A percentile compares a stretch with the other conserved stretches of the same genome.
Evolutionary conservation across 2,329 filamentous ascomycete genomes (phyloP).

Genomic region (Endoconidiophora laricicola): DNA sequence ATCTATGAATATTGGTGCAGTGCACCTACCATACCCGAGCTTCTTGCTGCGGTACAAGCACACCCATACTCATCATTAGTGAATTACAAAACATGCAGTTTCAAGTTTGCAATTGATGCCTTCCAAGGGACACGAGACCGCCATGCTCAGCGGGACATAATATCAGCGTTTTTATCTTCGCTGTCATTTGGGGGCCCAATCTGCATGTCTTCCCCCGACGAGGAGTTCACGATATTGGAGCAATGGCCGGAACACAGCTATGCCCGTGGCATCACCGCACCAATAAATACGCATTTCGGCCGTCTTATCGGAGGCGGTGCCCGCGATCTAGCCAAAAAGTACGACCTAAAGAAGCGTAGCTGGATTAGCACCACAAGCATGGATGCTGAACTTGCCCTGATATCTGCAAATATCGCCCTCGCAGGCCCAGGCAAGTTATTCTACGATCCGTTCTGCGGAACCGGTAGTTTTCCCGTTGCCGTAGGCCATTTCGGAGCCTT

Average conservation of each 20-base stretch:
- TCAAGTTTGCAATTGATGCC: conserved; percentile 73
- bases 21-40: conserved; percentile 45
- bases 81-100: conserved; percentile 46
- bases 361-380: conserved; percentile 97
- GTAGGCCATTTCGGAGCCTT: conserved; percentile 79
- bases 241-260: conserved; percentile 48
- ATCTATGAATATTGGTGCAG: conserved; percentile 83
- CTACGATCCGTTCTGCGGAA: conserved; percentile 92
- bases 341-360: conserved; percentile 78
- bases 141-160: conserved; percentile 50
- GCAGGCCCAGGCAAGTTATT: conserved; percentile 71
- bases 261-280: conserved; percentile 33
- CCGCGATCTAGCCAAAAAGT: conserved; percentile 51
- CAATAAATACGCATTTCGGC: conserved; percentile 40
- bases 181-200: conserved; percentile 66
- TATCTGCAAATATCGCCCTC: conserved; percentile 82
- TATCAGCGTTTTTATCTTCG: conserved; percentile 60
- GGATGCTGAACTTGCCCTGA: conserved; percentile 81
- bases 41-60: conserved; percentile 35
- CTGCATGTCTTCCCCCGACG: conserved; percentile 53
- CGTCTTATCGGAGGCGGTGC: conserved; percentile 50
- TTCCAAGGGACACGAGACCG: conserved; percentile 57
- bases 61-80: conserved; percentile 13
- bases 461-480: conserved; percentile 80
- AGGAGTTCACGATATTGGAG: conserved; percentile 69